Conservation (phyloP, 371 early-diverging fungal species). For the Rhizopus stolonifer region DNA sequence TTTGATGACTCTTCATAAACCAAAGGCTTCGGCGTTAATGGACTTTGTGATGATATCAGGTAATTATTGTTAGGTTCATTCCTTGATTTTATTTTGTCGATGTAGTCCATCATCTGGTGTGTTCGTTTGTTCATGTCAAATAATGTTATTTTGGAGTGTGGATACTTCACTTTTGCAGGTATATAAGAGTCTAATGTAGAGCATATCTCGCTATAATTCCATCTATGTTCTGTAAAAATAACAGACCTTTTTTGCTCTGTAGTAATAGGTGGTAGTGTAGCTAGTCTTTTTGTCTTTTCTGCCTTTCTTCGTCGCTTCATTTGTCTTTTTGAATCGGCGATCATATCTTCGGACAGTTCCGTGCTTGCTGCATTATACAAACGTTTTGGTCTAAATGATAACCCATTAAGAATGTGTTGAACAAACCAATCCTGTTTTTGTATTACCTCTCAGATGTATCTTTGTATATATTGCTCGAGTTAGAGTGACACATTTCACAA, state of each 20-base stretch:
- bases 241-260: constrained; percentile 9
- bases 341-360: constrained; percentile 2
- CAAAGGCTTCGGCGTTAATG: constrained; percentile 12
- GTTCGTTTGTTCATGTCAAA: constrained; percentile 64
- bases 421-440: no score
- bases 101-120: constrained; percentile 56
- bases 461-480: neutral
- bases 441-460: constrained; percentile 23
- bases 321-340: constrained; percentile 11
- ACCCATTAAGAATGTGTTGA: neutral
- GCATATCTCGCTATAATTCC: constrained; percentile 38
- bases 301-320: constrained; percentile 11
- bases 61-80: constrained; percentile 33
- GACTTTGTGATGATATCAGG: neutral
- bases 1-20: constrained; percentile 25
- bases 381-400: constrained; percentile 20
- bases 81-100: constrained; percentile 43
- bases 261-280: neutral
- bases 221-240: constrained; percentile 13
- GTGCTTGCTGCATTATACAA: constrained; percentile 6
- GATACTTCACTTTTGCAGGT: constrained; percentile 53
- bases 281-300: constrained; percentile 2
- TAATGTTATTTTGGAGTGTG: constrained; percentile 53
- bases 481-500: constrained; percentile 83
- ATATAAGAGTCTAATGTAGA: constrained; percentile 40